Base-by-base conservation (phyloP, 345 rosid species). In the Toxicodendron radicans region DNA sequence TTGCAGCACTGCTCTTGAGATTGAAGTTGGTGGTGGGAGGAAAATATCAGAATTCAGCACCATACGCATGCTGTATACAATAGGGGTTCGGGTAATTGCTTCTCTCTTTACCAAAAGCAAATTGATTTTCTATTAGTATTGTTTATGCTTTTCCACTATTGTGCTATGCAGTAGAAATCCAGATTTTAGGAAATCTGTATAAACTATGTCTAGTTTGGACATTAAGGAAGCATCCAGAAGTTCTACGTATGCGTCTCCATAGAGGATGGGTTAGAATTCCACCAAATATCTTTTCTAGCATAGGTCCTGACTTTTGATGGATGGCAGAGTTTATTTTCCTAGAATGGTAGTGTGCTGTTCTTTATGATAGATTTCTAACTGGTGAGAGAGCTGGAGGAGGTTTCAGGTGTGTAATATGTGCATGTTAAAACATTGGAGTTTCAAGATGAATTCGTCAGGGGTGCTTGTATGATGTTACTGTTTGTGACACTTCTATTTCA, bases 11-110 rank as follows among this genome's bases (percentile, higher is more conserved):
- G 87, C 91, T 72, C 80, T 96, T 76, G 97, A 93, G 90, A 63
- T 96, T 79, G 99, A 93, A 82, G 74, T 92, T 61, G 97, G 99
- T 59, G 98, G 97, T 51, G 97, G 98, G 77, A 88, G 99, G 79
- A 90, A 96, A 84, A 56, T 93, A 67, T 93, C 95, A 5, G 87
- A 89, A 70, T 92, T 93, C 83, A 92, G 97, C 80, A 88, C 93
- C 11, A 84, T 92, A 57, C 89, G 97, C 75, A 83, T 86, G 90
- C 69, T 90, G 82, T 96, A 89, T 80, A 77, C 88, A 73, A 75
- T 96, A 67, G 98, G 99, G 76, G 80, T 96, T 76, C 91, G 84
- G 98, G 99, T 95, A 82, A 64, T 51, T 18, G 63, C 45, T n/a
- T 30, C 58, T 75, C 9, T 60, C 46, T 64, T 69, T 60, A 33